phyloP scores from a whole-genome alignment of 2,329 filamentous ascomycete species.

The Hymenoscyphus linearis region DNA sequence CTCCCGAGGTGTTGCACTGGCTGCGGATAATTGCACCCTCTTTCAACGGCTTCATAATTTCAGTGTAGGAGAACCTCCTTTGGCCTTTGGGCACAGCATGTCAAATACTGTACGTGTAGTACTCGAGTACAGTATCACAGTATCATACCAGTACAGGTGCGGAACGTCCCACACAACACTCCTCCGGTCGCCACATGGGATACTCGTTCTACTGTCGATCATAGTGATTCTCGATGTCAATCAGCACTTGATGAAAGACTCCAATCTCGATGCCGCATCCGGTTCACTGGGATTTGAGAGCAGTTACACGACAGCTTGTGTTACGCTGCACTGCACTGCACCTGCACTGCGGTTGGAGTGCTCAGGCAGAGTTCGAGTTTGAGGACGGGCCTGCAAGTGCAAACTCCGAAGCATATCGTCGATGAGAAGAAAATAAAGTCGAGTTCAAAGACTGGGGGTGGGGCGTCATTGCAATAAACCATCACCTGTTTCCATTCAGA shows the following conservation, averaged over 20 bases:
- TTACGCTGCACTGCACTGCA: not conserved
- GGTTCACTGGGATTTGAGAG: not conserved
- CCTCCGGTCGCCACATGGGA: not conserved
- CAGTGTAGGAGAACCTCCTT: not conserved
- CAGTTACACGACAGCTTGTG: not conserved
- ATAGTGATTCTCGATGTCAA: not conserved
- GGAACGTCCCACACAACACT: not conserved
- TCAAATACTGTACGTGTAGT: no score
- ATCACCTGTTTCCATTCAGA: not conserved
- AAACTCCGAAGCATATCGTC: not conserved
- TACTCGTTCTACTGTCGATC: not conserved
- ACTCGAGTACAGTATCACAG: no score
- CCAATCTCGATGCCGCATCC: not conserved
- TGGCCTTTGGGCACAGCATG: not conserved
- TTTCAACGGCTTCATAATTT: not conserved
- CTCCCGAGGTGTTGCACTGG: not conserved
- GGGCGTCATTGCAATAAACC: not conserved
- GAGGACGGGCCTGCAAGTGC: not conserved
- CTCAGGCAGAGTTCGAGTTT: not conserved
- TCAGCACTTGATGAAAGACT: not conserved
- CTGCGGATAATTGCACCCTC: not conserved
- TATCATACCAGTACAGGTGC: not conserved
- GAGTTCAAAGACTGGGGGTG: not conserved
- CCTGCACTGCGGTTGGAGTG: not conserved
- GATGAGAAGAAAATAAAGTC: not conserved